Percentiles rank a stretch among this genome's conserved stretches.
Conservation (phyloP, 108 stramenopile species). For the Fistulifera solaris region DNA sequence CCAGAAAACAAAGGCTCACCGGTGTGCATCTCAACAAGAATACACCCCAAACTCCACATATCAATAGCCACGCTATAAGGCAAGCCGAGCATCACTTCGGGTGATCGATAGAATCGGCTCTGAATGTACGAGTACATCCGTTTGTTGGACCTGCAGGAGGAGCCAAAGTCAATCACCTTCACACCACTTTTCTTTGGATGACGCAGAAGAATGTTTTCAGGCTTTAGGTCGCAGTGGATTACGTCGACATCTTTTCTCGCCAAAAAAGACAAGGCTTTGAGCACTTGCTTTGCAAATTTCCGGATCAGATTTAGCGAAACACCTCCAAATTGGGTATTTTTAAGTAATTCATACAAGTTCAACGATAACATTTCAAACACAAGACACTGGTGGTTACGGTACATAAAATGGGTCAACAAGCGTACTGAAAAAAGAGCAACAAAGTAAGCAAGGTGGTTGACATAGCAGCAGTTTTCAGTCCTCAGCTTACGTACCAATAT, state of each 20-base stretch:
- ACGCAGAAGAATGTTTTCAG: constrained; percentile 95
- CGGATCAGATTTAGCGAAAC: constrained; percentile 94
- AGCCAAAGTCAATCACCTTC: constrained; percentile 98
- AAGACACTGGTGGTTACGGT: constrained; percentile 88
- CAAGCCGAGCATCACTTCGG: constrained; percentile 96
- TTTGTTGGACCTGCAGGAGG: constrained; percentile 81
- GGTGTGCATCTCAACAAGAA: constrained; percentile 97
- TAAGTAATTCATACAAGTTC: constrained; percentile 95
- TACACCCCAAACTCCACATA: constrained; percentile 99
- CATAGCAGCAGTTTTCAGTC: neutral
- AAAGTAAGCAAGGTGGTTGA: neutral
- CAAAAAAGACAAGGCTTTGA: constrained; percentile 85
- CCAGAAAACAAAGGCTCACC: constrained; percentile 97
- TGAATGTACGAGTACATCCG: constrained; percentile 99
- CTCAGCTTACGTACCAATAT: constrained; percentile 48
- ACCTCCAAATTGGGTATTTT: constrained; percentile 94
- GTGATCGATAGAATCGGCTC: constrained; percentile 95
- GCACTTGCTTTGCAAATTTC: constrained; percentile 95
- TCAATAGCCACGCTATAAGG: constrained; percentile 94
- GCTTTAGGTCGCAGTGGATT: constrained; percentile 99
- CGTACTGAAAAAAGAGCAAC: constrained; percentile 47
- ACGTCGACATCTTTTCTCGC: constrained; percentile 85
- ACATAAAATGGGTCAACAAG: constrained; percentile 85
- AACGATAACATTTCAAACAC: constrained; percentile 97
- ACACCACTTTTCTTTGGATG: constrained; percentile 92